A percentile compares a stretch with the other conserved stretches of the same genome.
These are phyloP conservation scores for Ceratobasidium sp. DNA, from an alignment of 1,284 basidiomycete genomes.

Conservation along the genomic window DNA sequence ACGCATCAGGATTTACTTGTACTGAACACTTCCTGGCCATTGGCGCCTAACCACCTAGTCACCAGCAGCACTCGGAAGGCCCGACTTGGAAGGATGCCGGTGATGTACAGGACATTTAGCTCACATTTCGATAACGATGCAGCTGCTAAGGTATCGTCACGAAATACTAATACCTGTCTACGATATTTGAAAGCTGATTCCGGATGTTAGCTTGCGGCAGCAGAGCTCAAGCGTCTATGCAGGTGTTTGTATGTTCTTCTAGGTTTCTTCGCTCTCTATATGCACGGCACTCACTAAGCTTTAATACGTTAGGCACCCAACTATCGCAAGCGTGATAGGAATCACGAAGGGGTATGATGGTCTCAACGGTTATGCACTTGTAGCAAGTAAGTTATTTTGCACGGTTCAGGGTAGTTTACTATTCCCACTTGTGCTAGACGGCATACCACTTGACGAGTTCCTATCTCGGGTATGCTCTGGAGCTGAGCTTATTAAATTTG, in stretches of 20 bases:
- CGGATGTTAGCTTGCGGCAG: background rate
- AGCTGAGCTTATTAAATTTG: background rate
- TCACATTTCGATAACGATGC: background rate
- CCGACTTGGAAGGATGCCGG: background rate
- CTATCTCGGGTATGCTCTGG: background rate
- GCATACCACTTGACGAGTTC: background rate
- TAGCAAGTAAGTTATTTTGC: background rate
- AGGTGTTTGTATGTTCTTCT: background rate
- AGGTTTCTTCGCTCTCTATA: background rate
- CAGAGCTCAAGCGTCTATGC: background rate
- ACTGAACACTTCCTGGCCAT: background rate
- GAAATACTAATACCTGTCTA: background rate
- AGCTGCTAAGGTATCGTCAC: background rate
- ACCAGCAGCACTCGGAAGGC: background rate
- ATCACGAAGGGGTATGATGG: conserved; percentile 2
- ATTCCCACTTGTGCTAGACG: background rate
- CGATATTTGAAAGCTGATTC: no score
- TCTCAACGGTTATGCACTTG: background rate
- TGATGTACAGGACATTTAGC: conserved; percentile 5
- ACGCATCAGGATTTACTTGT: no score
- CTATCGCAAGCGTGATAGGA: background rate
- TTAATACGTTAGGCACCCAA: background rate
- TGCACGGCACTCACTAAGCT: no score
- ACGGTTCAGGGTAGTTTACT: background rate
- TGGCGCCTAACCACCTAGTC: background rate